Percentiles rank a stretch among this genome's conserved stretches.
phyloP scores from a whole-genome alignment of 208 protist species.

The Naegleria fowleri region DNA sequence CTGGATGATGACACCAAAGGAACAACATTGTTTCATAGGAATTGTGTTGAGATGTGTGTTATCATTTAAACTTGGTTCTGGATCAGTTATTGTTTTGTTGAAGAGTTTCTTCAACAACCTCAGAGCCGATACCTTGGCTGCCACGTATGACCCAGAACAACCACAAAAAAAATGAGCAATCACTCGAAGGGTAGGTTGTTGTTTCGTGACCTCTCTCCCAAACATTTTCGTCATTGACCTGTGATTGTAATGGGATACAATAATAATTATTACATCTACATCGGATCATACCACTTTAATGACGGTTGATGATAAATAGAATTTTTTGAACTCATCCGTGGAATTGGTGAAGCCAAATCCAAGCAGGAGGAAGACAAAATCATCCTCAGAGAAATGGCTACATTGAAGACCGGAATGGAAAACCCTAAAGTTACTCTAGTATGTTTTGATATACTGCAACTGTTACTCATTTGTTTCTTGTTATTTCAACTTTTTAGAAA shows the following conservation, averaged over 20 bases:
- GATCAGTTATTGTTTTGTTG: too few species aligned
- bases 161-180: neutral
- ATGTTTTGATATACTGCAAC: neutral
- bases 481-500: neutral
- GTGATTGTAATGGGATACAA: neutral
- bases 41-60: too few species aligned
- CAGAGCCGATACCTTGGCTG: too few species aligned
- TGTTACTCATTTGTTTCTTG: neutral
- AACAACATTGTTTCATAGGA: too few species aligned
- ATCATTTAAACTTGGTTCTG: too few species aligned
- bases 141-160: neutral
- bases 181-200: neutral
- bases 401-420: slow-evolving; percentile 44
- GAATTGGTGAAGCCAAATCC: slow-evolving; percentile 59
- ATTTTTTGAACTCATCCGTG: slow-evolving; percentile 63
- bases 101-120: too few species aligned
- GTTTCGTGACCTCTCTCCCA: neutral
- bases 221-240: neutral
- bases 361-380: slow-evolving; percentile 70
- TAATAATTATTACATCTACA: neutral
- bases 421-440: neutral
- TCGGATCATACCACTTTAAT: neutral
- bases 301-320: neutral
- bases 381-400: slow-evolving; percentile 56
- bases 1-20: too few species aligned